These are phyloP conservation scores for Hirsutella rhossiliensis DNA, from an alignment of 2,329 filamentous ascomycete species.

Conservation along the genomic window DNA sequence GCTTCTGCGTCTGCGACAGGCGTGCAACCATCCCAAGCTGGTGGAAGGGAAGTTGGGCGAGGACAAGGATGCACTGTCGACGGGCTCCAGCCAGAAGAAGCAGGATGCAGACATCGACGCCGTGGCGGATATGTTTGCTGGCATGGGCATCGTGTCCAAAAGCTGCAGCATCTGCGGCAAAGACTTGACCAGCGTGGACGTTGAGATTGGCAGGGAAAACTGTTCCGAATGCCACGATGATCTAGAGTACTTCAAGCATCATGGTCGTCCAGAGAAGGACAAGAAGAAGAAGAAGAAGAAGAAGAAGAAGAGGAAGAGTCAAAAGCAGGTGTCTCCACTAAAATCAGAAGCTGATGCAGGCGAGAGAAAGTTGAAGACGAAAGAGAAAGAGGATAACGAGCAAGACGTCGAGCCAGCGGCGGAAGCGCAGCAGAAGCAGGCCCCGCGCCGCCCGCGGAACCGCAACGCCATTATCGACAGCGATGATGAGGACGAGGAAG, in stretches of 20 bases:
- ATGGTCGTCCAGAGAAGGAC: constrained; percentile 26
- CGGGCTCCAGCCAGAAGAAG: constrained; percentile 42
- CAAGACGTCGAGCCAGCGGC: constrained; percentile 8
- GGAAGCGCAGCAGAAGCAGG: constrained; percentile 8
- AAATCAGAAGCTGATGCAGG: constrained; percentile 4
- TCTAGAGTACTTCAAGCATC: constrained; percentile 48
- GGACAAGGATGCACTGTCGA: constrained; percentile 74
- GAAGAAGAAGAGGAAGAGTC: constrained; percentile 20
- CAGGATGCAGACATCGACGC: constrained; percentile 61
- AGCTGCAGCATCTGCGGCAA: constrained; percentile 76
- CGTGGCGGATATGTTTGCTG: constrained; percentile 76
- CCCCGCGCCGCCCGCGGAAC: constrained; percentile 28
- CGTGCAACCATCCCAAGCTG: constrained; percentile 87
- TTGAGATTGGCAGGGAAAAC: constrained; percentile 26
- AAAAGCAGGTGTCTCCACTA: constrained; percentile 3
- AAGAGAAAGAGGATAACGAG: constrained; percentile 1
- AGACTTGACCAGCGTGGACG: constrained; percentile 42
- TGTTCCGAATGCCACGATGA: constrained; percentile 70
- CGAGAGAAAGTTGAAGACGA: constrained; percentile 9
- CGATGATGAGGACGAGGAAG: constrained; percentile 57
- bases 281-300: constrained; percentile 24
- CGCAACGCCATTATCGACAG: constrained; percentile 52
- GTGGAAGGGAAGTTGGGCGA: constrained; percentile 76
- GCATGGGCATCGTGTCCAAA: constrained; percentile 65
- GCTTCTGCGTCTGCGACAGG: constrained; percentile 79